These are phyloP conservation scores for Botryosphaeria dothidea DNA, from an alignment of 2,329 filamentous ascomycete species.

Conservation along the genomic window DNA sequence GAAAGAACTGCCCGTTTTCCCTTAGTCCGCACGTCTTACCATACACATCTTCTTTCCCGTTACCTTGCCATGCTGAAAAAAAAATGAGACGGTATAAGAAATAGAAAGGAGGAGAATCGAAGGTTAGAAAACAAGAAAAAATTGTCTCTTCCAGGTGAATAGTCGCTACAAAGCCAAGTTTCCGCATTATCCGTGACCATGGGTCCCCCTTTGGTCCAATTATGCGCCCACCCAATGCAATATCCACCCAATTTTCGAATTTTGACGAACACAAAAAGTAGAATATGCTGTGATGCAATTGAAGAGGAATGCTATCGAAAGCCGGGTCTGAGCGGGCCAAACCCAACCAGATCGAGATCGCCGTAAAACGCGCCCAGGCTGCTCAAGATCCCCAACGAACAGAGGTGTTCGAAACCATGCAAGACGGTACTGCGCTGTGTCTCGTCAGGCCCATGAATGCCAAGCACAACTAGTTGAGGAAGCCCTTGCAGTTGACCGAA, in stretches of 20 bases:
- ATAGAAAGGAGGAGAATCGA: not conserved
- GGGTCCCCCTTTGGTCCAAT: constrained; percentile 6
- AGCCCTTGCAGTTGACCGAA: constrained; percentile 94
- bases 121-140: not conserved
- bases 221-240: constrained; percentile 19
- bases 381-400: not conserved
- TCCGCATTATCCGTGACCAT: constrained; percentile 11
- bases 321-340: not conserved
- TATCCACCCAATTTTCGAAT: constrained; percentile 16
- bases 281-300: not conserved
- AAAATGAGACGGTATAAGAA: not conserved
- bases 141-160: not conserved
- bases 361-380: not conserved
- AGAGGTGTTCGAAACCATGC: not conserved
- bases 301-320: not conserved
- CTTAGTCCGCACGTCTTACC: not conserved
- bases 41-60: not conserved
- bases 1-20: not conserved
- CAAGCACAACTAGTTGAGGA: constrained; percentile 76
- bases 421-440: not conserved
- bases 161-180: constrained; percentile 7
- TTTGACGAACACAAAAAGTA: constrained; percentile 12
- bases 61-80: not conserved
- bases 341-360: not conserved
- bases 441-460: not conserved